phyloP scores from a whole-genome alignment of 2,329 filamentous ascomycete species.

The Acephala macrosclerotiorum region DNA sequence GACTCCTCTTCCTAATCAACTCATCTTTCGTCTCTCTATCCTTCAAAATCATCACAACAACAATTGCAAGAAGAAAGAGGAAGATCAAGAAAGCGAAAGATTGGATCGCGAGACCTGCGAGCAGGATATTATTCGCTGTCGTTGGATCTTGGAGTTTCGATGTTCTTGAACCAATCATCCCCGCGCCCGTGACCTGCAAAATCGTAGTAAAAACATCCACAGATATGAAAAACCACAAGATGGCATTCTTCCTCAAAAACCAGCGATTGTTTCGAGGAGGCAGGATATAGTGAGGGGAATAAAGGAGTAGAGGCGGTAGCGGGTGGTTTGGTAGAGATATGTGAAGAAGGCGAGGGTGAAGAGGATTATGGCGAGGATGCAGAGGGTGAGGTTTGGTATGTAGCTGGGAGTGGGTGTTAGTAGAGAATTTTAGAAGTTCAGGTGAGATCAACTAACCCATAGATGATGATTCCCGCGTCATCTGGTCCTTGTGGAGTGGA shows the following conservation, averaged over 20 bases:
- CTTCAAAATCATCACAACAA: constrained; percentile 29
- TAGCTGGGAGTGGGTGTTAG: background rate
- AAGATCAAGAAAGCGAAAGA: constrained; percentile 60
- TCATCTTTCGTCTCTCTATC: constrained; percentile 35
- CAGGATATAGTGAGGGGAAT: constrained; percentile 52
- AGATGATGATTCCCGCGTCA: constrained; percentile 26
- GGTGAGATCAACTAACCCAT: no score
- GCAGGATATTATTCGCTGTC: constrained; percentile 60
- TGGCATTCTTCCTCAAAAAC: constrained; percentile 56
- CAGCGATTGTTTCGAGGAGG: constrained; percentile 53
- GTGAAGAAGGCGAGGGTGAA: constrained; percentile 51
- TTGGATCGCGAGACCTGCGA: constrained; percentile 62
- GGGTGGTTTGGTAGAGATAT: constrained; percentile 48
- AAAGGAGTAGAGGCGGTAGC: constrained; percentile 55
- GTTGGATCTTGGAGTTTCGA: constrained; percentile 58
- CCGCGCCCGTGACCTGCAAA: constrained; percentile 61
- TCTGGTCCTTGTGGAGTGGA: constrained; percentile 16
- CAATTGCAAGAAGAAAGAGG: constrained; percentile 43
- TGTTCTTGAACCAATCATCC: constrained; percentile 57
- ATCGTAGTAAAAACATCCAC: constrained; percentile 61
- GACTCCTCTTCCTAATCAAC: background rate
- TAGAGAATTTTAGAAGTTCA: no score
- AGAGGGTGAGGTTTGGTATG: constrained; percentile 46
- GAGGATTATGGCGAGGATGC: constrained; percentile 51
- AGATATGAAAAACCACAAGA: constrained; percentile 61